These are phyloP conservation scores for Termitomyces sp. DNA, from an alignment of 768 basidiomycete species.

Conservation along the genomic window DNA sequence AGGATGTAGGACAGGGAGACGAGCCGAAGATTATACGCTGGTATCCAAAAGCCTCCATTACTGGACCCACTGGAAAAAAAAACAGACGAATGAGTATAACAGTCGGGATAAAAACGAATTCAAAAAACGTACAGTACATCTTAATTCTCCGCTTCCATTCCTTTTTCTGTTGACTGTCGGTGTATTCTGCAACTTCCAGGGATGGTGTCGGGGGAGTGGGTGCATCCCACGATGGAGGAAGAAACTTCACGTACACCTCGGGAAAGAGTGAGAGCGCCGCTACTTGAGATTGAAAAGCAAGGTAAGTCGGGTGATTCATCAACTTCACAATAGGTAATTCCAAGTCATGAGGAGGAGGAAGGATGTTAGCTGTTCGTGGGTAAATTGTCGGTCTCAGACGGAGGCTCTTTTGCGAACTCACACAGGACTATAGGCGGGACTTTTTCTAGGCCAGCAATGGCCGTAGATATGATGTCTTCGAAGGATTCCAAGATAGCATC, in stretches of 20 bases:
- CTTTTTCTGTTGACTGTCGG: constrained; percentile 45
- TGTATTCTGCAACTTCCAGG: constrained; percentile 28
- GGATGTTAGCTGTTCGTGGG: constrained; percentile 54
- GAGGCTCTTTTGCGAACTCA: constrained; percentile 27
- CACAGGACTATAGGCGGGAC: constrained; percentile 63
- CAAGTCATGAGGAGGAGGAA: constrained; percentile 75
- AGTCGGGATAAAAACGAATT: background rate
- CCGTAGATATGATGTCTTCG: constrained; percentile 67
- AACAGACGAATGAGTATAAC: constrained; percentile 3
- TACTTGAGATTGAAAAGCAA: constrained; percentile 64
- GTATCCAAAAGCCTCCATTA: constrained; percentile 82
- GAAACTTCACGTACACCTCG: constrained; percentile 66
- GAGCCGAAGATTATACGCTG: constrained; percentile 82
- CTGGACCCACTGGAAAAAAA: constrained; percentile 59
- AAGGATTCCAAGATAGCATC: constrained; percentile 57
- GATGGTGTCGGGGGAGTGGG: constrained; percentile 46
- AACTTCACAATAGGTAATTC: constrained; percentile 70
- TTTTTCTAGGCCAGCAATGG: constrained; percentile 39
- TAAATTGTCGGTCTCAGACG: constrained; percentile 3
- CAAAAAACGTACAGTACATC: constrained; percentile 68
- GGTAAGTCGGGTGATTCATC: constrained; percentile 73
- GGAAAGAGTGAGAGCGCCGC: constrained; percentile 73
- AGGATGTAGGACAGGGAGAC: constrained; percentile 52
- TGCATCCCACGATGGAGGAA: constrained; percentile 72
- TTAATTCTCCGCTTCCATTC: constrained; percentile 75